Conservation (phyloP, 1,284 basidiomycete species). For the Rhodotorula sp. region DNA sequence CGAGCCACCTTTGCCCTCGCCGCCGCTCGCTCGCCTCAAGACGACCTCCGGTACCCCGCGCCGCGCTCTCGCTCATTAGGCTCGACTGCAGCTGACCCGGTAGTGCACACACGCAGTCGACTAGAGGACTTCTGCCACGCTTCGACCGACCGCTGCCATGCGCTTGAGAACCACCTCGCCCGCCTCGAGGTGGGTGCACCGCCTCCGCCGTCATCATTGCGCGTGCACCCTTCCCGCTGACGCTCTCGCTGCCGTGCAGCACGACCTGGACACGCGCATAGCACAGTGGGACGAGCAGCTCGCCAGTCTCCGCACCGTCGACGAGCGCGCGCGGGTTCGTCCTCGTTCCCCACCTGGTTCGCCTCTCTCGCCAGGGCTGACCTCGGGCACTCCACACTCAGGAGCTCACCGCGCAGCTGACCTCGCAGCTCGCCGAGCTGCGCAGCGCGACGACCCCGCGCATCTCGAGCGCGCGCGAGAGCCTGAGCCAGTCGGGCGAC, state of each 20-base stretch:
- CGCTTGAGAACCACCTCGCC: neutral
- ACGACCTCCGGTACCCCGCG: neutral
- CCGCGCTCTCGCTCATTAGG: neutral
- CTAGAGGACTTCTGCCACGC: neutral
- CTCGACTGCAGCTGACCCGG: too few relatives aligned
- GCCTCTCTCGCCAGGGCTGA: neutral
- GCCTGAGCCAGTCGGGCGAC: neutral
- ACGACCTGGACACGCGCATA: neutral
- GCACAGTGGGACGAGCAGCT: constrained; percentile 2
- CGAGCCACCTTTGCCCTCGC: too few relatives aligned
- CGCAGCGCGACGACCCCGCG: neutral
- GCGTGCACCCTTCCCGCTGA: too few relatives aligned
- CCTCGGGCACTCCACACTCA: neutral
- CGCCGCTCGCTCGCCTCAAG: too few relatives aligned
- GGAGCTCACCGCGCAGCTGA: constrained; percentile 5
- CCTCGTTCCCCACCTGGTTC: neutral
- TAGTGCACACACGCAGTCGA: neutral
- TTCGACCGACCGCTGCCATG: neutral
- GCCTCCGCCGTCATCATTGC: neutral
- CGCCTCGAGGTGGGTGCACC: neutral
- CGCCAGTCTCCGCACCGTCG: neutral
- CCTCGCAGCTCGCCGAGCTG: neutral
- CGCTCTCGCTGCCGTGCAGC: neutral
- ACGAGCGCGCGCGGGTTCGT: constrained; percentile 10
- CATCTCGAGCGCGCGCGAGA: neutral